These are phyloP conservation scores for Arabis alpina DNA, from an alignment of 345 rosid species.

Conservation along the genomic window DNA sequence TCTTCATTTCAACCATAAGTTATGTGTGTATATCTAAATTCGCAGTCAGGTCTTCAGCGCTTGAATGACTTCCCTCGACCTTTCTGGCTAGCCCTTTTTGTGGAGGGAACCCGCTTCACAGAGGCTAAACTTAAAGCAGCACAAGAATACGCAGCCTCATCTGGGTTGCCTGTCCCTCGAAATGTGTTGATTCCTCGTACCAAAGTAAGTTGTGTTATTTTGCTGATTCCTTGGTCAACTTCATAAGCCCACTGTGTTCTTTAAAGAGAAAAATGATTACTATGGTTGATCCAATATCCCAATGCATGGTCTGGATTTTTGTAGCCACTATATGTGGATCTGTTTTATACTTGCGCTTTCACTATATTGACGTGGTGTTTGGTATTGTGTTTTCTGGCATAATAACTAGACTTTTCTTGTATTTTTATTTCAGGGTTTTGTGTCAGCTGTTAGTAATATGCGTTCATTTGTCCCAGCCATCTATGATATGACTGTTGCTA, in stretches of 20 bases:
- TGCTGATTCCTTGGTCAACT: slow-evolving; percentile 9
- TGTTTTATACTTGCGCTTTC: neutral
- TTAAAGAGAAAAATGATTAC: neutral
- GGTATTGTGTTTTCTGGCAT: slow-evolving; percentile 16
- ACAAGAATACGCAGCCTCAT: slow-evolving; percentile 84
- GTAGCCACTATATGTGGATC: slow-evolving; percentile 12
- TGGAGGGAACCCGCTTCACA: slow-evolving; percentile 97
- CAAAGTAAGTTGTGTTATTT: slow-evolving; percentile 56
- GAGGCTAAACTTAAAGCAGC: slow-evolving; percentile 94
- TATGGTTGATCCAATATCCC: slow-evolving; percentile 17
- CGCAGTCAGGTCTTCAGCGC: slow-evolving; percentile 87
- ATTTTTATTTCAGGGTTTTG: slow-evolving; percentile 77
- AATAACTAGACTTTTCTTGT: slow-evolving; percentile 12
- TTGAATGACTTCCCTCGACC: slow-evolving; percentile 83
- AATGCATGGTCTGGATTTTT: slow-evolving; percentile 19
- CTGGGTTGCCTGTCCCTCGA: slow-evolving; percentile 83
- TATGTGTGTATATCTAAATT: slow-evolving; percentile 30
- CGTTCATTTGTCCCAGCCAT: slow-evolving; percentile 95
- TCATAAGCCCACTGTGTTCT: slow-evolving; percentile 17
- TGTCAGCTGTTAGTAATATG: slow-evolving; percentile 89
- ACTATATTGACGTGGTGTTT: neutral
- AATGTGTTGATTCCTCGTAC: slow-evolving; percentile 98
- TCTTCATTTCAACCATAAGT: slow-evolving; percentile 8
- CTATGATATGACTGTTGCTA: slow-evolving; percentile 84
- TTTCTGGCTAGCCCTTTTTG: slow-evolving; percentile 98